phyloP scores from a whole-genome alignment of 306 rosid genomes.

The Arachis hypogaea region DNA sequence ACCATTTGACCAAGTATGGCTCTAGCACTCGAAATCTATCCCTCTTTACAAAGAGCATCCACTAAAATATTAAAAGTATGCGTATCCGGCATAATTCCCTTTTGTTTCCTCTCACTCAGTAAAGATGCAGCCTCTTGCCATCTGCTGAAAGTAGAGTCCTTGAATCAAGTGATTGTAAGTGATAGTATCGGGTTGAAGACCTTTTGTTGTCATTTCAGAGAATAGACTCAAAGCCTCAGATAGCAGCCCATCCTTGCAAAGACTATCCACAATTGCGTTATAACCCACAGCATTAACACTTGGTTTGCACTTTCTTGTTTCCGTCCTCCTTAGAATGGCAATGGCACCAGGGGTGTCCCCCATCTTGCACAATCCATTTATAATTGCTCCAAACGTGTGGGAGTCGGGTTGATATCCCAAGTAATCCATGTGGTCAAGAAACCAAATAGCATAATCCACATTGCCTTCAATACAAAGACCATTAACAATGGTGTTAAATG shows the following conservation, averaged over 20 bases:
- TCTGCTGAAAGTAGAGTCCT: conserved; percentile 27
- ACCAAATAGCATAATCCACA: neutral
- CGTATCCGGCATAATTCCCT: conserved; percentile 34
- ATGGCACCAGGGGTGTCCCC: conserved; percentile 36
- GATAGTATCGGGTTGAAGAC: conserved; percentile 22
- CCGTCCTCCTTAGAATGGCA: conserved; percentile 16
- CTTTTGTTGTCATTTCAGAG: conserved; percentile 37
- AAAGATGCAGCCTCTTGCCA: conserved; percentile 37
- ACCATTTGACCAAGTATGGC: conserved; percentile 36
- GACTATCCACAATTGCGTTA: conserved; percentile 36
- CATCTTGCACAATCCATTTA: conserved; percentile 41
- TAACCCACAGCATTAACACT: conserved; percentile 10
- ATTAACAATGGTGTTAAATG: conserved; percentile 34
- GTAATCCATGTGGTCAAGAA: conserved; percentile 22
- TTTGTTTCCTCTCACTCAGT: conserved; percentile 40
- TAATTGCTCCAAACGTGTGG: conserved; percentile 33
- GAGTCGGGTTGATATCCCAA: conserved; percentile 4
- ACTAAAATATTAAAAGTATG: conserved; percentile 41
- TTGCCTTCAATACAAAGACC: conserved; percentile 36
- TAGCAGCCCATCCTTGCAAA: conserved; percentile 34
- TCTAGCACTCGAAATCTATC: conserved; percentile 36
- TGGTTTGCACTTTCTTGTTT: conserved; percentile 7
- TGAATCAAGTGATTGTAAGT: conserved; percentile 45
- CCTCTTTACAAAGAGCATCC: conserved; percentile 45
- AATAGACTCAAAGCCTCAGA: conserved; percentile 36